Base-by-base conservation (phyloP, 192 early-diverging fungal species). In the Coemansia sp. region DNA sequence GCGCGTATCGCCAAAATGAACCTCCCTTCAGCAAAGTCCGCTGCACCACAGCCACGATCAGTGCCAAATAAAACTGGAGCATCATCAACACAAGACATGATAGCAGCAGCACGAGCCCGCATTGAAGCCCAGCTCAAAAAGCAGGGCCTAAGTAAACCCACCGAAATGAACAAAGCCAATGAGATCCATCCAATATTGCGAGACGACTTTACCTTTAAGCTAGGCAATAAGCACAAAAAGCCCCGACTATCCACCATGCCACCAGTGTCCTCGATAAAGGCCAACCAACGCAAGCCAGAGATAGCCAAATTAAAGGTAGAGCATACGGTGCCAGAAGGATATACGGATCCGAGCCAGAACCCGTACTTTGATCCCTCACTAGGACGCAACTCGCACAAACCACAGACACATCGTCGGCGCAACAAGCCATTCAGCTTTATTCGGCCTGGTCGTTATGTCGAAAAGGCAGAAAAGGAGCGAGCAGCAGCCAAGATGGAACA, bases 341-440 rank as follows among this genome's bases (percentile, higher is more conserved):
- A 80, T 83, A 56, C 61, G 0, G 88, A 93, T 55, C 81, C 88
- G 0, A 66, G 78, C 6, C 91, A 94, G 67, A 94, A 95, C 50
- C 92, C 94, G 12, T 96, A 96, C 63, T 91, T 80, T 71, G 91
- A 96, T 63, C 82, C 91, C 4, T 76, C 79, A 5, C 61, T 92
- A 21, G 81, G 59, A 3, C 58, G 60, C 53, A 59, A 20, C 49
- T 66, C 63, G 30, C 45, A 59, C 8, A 63, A 72, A 14, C 71
- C 85, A 55, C 64, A 76, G 39, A 38, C 72, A 45, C 55, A 82
- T 79, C 55, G 53, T 47, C 45, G 39, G 7, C 48, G 48, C 28
- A 61, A 51, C 11, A 68, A 66, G 61, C 52, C 61, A 51, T 82
- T 99, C 28, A 82, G 84, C 53, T 97, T 99, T 81, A 83, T 88